Percentiles rank a stretch among this genome's conserved stretches.
phyloP scores from a whole-genome alignment of 208 protist genomes.

The Crithidia acanthocephali region DNA sequence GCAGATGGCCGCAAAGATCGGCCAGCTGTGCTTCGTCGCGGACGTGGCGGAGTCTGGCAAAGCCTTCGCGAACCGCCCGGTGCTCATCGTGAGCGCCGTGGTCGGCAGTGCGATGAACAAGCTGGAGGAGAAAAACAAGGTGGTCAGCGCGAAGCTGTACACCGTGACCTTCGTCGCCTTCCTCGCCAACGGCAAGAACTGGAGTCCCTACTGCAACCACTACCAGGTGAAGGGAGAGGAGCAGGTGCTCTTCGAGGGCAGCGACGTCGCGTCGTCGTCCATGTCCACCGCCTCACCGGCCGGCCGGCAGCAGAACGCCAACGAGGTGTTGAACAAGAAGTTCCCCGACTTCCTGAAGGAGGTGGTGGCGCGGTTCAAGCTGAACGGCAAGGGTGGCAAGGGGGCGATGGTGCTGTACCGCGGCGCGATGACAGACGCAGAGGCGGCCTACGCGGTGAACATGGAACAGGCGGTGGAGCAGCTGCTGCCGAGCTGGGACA shows the following conservation, averaged over 20 bases:
- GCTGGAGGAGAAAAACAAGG: constrained; percentile 17
- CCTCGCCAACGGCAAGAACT: constrained; percentile 38
- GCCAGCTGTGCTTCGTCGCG: constrained; percentile 49
- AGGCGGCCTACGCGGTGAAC: constrained; percentile 36
- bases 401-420: constrained; percentile 48
- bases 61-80: constrained; percentile 10
- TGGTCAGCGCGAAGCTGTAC: constrained; percentile 26
- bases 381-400: constrained; percentile 24
- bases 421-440: constrained; percentile 55
- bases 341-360: constrained; percentile 50
- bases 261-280: constrained; percentile 7
- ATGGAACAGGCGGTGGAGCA: constrained; percentile 31
- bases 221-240: constrained; percentile 48
- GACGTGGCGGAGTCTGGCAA: constrained; percentile 34
- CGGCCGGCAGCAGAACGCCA: constrained; percentile 20
- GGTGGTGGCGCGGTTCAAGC: constrained; percentile 35
- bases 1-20: constrained; percentile 59
- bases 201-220: constrained; percentile 61
- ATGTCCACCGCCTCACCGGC: constrained; percentile 12
- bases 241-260: constrained; percentile 27
- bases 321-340: constrained; percentile 49
- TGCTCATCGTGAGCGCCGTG: constrained; percentile 57
- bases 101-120: constrained; percentile 30
- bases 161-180: constrained; percentile 62
- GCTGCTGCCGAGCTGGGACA: constrained; percentile 37